Evolutionary conservation across 805 yeast genomes (phyloP).

Genomic region (Ogataea neopini): DNA sequence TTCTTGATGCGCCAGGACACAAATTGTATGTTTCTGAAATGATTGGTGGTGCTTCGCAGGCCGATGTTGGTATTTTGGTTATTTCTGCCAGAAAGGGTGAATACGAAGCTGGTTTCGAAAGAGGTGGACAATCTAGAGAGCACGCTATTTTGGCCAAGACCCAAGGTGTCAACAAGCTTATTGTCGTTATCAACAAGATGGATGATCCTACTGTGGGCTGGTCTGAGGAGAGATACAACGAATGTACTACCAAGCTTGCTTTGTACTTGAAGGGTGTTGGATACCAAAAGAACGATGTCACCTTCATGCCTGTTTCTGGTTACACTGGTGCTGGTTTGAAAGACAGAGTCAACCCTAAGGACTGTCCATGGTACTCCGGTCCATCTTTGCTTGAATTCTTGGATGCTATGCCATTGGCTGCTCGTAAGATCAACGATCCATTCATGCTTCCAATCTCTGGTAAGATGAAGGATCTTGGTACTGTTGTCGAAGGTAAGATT

Average conservation of each 20-base stretch:
- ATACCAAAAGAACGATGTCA: conserved; percentile 81
- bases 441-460: conserved; percentile 96
- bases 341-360: conserved; percentile 69
- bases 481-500: conserved; percentile 96
- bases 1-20: conserved; percentile 99
- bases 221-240: conserved; percentile 95
- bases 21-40: conserved; percentile 97
- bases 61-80: conserved; percentile 96
- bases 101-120: conserved; percentile 98
- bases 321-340: conserved; percentile 96
- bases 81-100: conserved; percentile 99
- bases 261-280: conserved; percentile 85
- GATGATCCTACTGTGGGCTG: conserved; percentile 96
- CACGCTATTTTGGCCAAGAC: conserved; percentile 97
- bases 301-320: conserved; percentile 97
- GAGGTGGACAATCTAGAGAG: conserved; percentile 98
- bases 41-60: conserved; percentile 99
- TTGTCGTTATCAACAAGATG: conserved; percentile 97
- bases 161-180: conserved; percentile 92
- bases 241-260: conserved; percentile 84
- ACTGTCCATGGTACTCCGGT: conserved; percentile 92
- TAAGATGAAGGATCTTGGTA: conserved; percentile 96
- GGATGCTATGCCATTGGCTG: conserved; percentile 76
- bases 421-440: conserved; percentile 90
- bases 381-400: conserved; percentile 89